Conservation (phyloP, 2,329 filamentous ascomycete species). For the Botrytis aclada region DNA sequence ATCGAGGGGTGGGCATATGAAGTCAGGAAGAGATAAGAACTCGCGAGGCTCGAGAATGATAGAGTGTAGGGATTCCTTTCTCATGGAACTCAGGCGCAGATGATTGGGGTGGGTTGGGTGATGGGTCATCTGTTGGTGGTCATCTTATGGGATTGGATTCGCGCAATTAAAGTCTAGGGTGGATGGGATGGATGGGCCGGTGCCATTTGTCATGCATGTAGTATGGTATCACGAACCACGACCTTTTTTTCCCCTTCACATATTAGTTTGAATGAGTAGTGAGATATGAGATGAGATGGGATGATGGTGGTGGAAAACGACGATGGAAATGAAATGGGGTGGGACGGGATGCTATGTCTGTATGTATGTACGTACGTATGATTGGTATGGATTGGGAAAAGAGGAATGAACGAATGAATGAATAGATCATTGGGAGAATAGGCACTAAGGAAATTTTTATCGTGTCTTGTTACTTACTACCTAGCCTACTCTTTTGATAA, state of each 20-base stretch:
- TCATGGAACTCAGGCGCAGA: not conserved
- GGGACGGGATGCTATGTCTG: not conserved
- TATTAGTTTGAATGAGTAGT: constrained; percentile 6
- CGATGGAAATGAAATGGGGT: not conserved
- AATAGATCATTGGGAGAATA: not conserved
- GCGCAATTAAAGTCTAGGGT: not conserved
- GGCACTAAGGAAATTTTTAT: not conserved
- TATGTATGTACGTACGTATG: not conserved
- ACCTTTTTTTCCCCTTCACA: not conserved
- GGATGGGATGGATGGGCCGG: not conserved
- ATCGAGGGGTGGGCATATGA: constrained; percentile 94
- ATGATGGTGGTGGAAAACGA: not conserved
- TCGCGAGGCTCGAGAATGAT: not conserved
- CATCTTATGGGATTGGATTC: not conserved
- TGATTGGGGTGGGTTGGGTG: not conserved
- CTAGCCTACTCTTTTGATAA: not conserved
- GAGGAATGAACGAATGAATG: not conserved
- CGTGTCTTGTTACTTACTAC: not conserved
- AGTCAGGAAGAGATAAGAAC: constrained; percentile 60
- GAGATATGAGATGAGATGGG: not conserved
- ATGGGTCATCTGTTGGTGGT: not conserved
- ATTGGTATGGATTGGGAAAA: not conserved
- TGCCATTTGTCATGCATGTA: constrained; percentile 1
- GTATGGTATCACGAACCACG: constrained; percentile 3
- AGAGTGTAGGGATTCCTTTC: not conserved